These are phyloP conservation scores for Sporothrix pallida DNA, from an alignment of 2,329 filamentous ascomycete genomes.

Conservation along the genomic window DNA sequence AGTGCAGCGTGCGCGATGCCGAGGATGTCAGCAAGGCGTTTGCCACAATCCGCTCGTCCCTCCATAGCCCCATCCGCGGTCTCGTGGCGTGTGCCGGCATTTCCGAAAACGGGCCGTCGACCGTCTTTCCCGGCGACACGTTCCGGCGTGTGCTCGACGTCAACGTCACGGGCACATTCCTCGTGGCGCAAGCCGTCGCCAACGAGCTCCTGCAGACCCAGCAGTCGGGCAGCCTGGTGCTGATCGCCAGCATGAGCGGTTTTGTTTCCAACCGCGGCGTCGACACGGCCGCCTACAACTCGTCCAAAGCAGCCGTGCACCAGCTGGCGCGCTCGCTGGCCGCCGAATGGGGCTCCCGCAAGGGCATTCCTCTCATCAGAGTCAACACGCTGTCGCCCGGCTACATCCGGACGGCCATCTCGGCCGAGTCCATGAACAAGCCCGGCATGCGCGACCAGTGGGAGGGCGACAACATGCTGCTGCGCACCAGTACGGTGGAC, in stretches of 20 bases:
- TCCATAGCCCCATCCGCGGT: constrained; percentile 43
- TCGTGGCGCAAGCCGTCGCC: constrained; percentile 70
- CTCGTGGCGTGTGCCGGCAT: constrained; percentile 46
- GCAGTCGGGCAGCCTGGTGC: constrained; percentile 42
- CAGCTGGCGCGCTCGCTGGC: constrained; percentile 71
- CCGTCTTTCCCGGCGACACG: constrained; percentile 46
- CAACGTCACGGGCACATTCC: constrained; percentile 73
- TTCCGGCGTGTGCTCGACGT: constrained; percentile 71
- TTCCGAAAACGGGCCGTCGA: constrained; percentile 40
- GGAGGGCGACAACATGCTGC: constrained; percentile 7
- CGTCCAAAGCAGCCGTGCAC: constrained; percentile 71
- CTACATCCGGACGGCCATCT: constrained; percentile 49
- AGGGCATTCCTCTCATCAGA: constrained; percentile 50
- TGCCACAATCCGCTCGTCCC: constrained; percentile 35
- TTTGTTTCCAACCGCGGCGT: constrained; percentile 55
- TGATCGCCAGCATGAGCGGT: constrained; percentile 53
- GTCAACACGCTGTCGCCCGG: constrained; percentile 62
- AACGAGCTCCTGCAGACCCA: constrained; percentile 53
- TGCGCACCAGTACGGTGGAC: background rate
- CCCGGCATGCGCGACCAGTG: background rate
- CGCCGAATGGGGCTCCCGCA: constrained; percentile 57
- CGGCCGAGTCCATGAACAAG: background rate
- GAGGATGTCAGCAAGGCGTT: constrained; percentile 37
- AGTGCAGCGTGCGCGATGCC: constrained; percentile 40
- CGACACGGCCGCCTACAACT: constrained; percentile 67